A percentile compares a stretch with the other conserved stretches of the same genome.
Evolutionary conservation across 441 rosid genomes (phyloP).

Genomic region (Melastoma candidum): DNA sequence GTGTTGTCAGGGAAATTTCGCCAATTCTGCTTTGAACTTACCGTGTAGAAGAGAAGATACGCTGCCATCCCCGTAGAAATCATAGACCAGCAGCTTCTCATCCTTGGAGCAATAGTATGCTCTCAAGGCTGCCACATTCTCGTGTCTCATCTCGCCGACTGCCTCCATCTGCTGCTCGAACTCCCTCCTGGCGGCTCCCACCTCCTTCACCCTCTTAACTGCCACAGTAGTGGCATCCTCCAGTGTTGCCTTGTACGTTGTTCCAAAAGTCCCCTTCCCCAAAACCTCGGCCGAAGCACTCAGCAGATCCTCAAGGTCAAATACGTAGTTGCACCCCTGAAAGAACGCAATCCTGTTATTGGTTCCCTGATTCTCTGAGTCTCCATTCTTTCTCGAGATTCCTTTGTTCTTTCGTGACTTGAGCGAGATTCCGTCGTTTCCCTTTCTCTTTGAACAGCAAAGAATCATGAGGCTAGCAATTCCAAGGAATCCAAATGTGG

Average conservation of each 20-base stretch:
- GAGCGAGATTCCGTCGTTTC: constrained; percentile 14
- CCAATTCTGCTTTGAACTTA: not conserved
- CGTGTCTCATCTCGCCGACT: constrained; percentile 9
- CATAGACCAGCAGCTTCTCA: constrained; percentile 10
- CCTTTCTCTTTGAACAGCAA: constrained; percentile 31
- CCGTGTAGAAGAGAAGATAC: constrained; percentile 9
- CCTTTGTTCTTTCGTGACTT: constrained; percentile 31
- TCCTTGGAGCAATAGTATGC: constrained; percentile 14
- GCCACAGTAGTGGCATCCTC: constrained; percentile 7
- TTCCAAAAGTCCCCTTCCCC: constrained; percentile 32
- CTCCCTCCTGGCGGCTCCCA: constrained; percentile 4
- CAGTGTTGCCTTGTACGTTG: constrained; percentile 7
- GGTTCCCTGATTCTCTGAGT: constrained; percentile 32
- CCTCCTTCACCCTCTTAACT: constrained; percentile 13
- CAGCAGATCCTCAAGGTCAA: constrained; percentile 73
- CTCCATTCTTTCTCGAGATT: constrained; percentile 25
- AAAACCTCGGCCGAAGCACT: constrained; percentile 87
- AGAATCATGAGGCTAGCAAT: constrained; percentile 35
- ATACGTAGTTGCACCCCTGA: constrained; percentile 59
- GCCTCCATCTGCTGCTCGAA: constrained; percentile 15
- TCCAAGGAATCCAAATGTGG: constrained; percentile 31
- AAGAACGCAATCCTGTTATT: constrained; percentile 53
- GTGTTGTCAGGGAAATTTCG: too few relatives aligned
- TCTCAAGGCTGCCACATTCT: constrained; percentile 12
- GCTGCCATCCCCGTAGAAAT: constrained; percentile 12